Base-by-base conservation (phyloP, 2,329 filamentous ascomycete genomes). In the Nemania sp. region DNA sequence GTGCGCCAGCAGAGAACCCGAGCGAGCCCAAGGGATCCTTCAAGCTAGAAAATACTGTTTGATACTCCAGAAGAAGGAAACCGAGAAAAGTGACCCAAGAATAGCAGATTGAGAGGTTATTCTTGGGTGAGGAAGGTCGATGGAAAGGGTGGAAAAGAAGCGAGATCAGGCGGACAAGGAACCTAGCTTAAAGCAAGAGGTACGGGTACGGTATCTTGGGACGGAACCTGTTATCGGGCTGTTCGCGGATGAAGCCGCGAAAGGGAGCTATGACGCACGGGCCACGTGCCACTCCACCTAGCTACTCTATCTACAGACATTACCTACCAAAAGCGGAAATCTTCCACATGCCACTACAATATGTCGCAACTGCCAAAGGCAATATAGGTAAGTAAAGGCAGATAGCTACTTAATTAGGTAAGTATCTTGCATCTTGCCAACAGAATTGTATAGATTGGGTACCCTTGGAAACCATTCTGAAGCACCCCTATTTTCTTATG, bases 171-270 rank as follows among this genome's bases (percentile, higher is more conserved):
- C 51, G 38, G 51, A 38, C 13, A 63, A 35, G 51, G 41, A 41
- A 58, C 32, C 11, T 35, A 35, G 47, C 53, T 57, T 54, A 63
- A 52, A 52, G 53, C 54, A n/a, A 32, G 38, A 43, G 49, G 7
- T 47, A 35, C 32, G 32, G 7, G 11, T 7, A 35, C 11, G 32
- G 32, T 35, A 35, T 35, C 32, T 35, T 35, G 32, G 41, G 41
- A 6, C 3, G 41, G 20, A n/a, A 45, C 24, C 47, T 55, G 52
- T 29, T 55, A 51, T 55, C 29, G 29, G 32, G 56, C 53, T 51
- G 57, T 54, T 56, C 35, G 43, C 51, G 51, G 57, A 67, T 67
- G 47, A 58, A 61, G 49, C 63, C 18, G 64, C 52, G 53, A 66
- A 24, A 10, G n/a, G 15, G 41, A 13, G 6, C 1, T 18, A 5